Base-by-base conservation (phyloP, 2,329 filamentous ascomycete genomes). In the Botrytis tulipae region DNA sequence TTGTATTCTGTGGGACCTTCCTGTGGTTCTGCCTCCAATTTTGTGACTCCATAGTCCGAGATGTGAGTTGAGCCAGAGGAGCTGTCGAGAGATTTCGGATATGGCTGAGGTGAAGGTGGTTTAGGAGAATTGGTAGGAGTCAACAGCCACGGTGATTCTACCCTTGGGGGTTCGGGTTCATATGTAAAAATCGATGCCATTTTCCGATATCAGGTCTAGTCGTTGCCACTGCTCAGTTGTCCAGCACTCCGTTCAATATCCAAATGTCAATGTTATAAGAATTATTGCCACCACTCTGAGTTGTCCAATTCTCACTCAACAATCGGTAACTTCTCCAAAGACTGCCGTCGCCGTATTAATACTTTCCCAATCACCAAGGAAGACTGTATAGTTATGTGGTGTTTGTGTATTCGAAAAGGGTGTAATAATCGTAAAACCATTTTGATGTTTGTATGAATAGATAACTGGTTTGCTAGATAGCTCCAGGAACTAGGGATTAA, bases 161-260 rank as follows among this genome's bases (percentile, higher is more conserved):
- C 94, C 82, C 93, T 87, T 2, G 93, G 93, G 63, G 94, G 93
- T 77, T 97, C 92, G 3, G 93, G 91, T 75, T 98, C 94, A 81
- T 93, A 99, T 0, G 95, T 98, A 82, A 99, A 99, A 78, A 99
- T 93, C 20, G 95, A 98, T 74, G 96, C 95, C 93, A 96, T 97
- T 75, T 51, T 57, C 48, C 7, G 20, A 32, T 42, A 69, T 25
- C 18, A 57, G 70, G 37, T 16, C 40, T 37, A n/a, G 32, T 48
- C 54, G 42, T 61, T 32, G 59, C 42, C 22, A 61, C 44, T 42
- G 46, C 12, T 8, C 37, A 20, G 42, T 9, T n/a, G 12, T 22
- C 62, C 59, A 51, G 25, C 18, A 32, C n/a, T 69, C 48, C 25
- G 18, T 25, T 12, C 18, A 29, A 29, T 42, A 54, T 29, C 48